Conservation (phyloP, 768 basidiomycete genomes). For the Hygrocybe coccinea region DNA sequence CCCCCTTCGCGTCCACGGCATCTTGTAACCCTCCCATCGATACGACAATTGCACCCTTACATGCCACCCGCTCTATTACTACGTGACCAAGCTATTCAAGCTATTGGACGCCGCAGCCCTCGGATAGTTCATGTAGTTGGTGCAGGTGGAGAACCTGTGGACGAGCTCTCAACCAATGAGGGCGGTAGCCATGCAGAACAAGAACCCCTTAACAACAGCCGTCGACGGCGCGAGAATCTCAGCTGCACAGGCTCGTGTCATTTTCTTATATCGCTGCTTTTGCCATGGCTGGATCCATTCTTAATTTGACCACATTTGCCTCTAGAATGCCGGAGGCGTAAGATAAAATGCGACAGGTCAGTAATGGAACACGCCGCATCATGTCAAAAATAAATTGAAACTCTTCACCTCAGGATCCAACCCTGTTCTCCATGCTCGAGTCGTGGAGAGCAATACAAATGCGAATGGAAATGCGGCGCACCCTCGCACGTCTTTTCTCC, state of each 20-base stretch:
- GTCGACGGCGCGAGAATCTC: neutral
- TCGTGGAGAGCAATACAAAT: slow-evolving; percentile 1
- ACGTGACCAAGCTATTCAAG: neutral
- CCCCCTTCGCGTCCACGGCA: neutral
- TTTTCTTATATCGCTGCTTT: neutral
- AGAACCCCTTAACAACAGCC: neutral
- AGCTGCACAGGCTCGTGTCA: neutral
- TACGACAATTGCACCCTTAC: neutral
- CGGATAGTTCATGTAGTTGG: too few relatives aligned
- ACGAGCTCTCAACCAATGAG: neutral
- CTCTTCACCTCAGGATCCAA: neutral
- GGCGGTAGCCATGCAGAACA: slow-evolving; percentile 1
- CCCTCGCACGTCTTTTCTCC: neutral
- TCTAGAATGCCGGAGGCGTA: neutral
- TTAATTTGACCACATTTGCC: neutral
- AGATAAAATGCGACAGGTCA: slow-evolving; percentile 1
- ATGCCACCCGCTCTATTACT: neutral
- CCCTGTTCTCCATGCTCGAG: neutral
- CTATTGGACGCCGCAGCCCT: neutral
- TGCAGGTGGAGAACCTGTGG: too few relatives aligned
- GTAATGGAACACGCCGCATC: neutral
- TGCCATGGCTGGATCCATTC: neutral
- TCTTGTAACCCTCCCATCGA: neutral
- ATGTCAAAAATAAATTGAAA: neutral
- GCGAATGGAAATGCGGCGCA: neutral